Conservation (phyloP, 495 filamentous ascomycete species). For the Xylaria cubensis region DNA sequence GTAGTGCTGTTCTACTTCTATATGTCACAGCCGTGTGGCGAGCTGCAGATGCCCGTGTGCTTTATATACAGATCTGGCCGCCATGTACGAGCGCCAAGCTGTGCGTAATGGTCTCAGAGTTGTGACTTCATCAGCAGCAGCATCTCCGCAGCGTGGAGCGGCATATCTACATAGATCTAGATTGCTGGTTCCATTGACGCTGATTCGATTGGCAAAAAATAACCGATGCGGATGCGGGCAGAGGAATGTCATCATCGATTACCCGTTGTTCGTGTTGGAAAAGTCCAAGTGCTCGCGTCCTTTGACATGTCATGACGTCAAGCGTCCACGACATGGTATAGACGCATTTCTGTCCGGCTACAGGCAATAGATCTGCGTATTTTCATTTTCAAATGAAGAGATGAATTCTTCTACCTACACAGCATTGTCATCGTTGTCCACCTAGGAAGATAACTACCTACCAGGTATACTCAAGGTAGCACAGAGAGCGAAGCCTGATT, state of each 20-base stretch:
- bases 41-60: not conserved
- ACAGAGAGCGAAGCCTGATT: not conserved
- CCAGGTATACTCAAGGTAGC: not conserved
- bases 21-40: not conserved
- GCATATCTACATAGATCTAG: not conserved
- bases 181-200: not conserved
- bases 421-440: not conserved
- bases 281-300: not conserved
- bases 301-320: slow-evolving; percentile 21
- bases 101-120: not conserved
- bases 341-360: not conserved
- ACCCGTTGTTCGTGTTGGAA: not conserved
- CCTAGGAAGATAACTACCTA: not conserved
- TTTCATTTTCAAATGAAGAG: not conserved
- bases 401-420: not conserved
- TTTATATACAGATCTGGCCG: slow-evolving; percentile 5
- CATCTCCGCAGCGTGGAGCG: not conserved
- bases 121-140: slow-evolving; percentile 8
- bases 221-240: not conserved
- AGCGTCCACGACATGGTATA: not conserved
- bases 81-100: not conserved
- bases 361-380: not conserved
- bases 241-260: slow-evolving; percentile 17
- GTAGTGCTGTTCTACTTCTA: not conserved
- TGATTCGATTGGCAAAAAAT: not conserved